Base-by-base conservation (phyloP, 2,329 filamentous ascomycete species). In the Alternaria sp. region DNA sequence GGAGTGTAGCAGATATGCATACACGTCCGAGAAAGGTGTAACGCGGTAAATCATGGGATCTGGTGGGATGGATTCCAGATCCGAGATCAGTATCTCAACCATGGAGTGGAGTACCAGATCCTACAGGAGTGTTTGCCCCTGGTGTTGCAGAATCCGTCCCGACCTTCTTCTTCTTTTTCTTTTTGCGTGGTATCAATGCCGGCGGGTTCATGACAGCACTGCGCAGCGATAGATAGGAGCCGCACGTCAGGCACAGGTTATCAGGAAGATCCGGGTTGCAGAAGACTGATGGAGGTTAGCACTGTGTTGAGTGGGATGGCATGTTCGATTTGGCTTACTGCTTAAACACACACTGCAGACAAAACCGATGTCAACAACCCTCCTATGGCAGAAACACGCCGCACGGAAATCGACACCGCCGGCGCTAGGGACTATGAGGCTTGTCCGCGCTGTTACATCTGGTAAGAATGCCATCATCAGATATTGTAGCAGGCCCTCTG, bases 281-380 rank as follows among this genome's bases (percentile, higher is more conserved):
- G 68, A 81, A 81, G 49, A 81, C 79, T 80, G 26, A 26, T 11
- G 26, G 11, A 21, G 8, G 25, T 70, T 59, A 69, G 67, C 51
- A 47, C 47, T 40, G 13, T 10, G 32, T 40, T 7, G 26, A 12
- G 4, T 40, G 28, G 5, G 26, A 13, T n/a, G 23, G 17, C 12
- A 80, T 40, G 19, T 26, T n/a, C 19, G 15, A 26, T 15, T 43
- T 23, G 45, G 40, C 83, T 73, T 80, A 87, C 85, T 99, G 79
- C 93, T 97, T 47, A 99, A 84, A 77, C 96, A 99, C 71, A 99
- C 93, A 65, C 93, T 97, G 83, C 96, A 99, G 40, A 99, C 95
- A 77, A 93, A 99, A 9, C 94, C 96, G 2, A 94, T 89, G 80
- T 97, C 93, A 46, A 99, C 91, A 19, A 98, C 93, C 36, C 88